Evolutionary conservation across 257 asterid genomes (phyloP).

Genomic region (Solanum okadae): DNA sequence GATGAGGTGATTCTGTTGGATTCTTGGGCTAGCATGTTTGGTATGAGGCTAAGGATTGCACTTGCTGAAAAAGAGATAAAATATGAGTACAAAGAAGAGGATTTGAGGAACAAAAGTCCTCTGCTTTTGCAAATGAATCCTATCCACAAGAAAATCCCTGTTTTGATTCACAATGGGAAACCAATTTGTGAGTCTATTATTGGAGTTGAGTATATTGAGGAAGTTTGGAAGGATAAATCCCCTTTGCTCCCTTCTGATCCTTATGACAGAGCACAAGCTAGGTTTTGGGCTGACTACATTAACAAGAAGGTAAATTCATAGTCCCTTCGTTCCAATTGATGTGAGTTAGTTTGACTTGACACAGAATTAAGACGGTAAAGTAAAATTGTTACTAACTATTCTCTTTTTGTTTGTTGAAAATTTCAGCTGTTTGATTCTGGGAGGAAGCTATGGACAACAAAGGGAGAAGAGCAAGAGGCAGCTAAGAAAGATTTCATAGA

Average conservation of each 20-base stretch:
- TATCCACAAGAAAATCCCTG: neutral
- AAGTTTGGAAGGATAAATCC: neutral
- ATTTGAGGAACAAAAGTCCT: neutral
- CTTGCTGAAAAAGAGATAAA: conserved; percentile 16
- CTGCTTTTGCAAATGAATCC: neutral
- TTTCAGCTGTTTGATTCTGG: neutral
- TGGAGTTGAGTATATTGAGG: neutral
- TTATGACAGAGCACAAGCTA: neutral
- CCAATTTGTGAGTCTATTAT: neutral
- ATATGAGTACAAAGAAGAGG: conserved; percentile 13
- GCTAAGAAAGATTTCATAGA: conserved; percentile 11
- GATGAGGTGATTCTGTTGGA: conserved; percentile 9
- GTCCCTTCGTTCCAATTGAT: neutral
- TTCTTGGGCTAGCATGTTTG: conserved; percentile 14
- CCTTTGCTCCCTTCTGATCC: neutral
- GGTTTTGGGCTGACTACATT: neutral
- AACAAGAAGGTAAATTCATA: neutral
- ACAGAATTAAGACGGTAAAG: too few species aligned
- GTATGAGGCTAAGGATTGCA: conserved; percentile 17
- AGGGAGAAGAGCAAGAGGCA: conserved; percentile 6
- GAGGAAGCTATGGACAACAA: neutral
- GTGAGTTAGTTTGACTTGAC: too few species aligned
- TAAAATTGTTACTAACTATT: too few species aligned
- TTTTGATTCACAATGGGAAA: neutral
- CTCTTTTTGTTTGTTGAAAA: neutral